Evolutionary conservation across 2,329 filamentous ascomycete species (phyloP).

Genomic region (Trichoderma asperellum): DNA sequence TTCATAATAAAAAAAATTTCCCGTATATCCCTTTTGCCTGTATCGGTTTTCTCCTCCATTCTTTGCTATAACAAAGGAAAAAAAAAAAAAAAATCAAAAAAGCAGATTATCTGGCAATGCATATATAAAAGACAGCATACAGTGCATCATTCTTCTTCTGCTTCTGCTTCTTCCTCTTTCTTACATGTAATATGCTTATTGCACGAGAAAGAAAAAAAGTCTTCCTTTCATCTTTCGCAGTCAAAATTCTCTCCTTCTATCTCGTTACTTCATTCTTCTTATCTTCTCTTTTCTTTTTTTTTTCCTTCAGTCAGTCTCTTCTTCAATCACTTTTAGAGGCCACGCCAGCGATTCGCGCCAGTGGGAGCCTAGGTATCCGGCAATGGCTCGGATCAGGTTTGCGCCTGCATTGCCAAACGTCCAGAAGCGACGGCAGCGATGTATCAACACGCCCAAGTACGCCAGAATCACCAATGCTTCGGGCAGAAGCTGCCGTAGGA

Average conservation of each 20-base stretch:
- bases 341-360: conserved; percentile 43
- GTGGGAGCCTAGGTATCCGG: conserved; percentile 40
- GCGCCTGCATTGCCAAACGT: conserved; percentile 43
- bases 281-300: neutral
- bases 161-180: neutral
- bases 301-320: conserved; percentile 33
- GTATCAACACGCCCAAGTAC: conserved; percentile 55
- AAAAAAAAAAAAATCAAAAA: neutral
- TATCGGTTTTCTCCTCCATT: neutral
- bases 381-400: conserved; percentile 40
- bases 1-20: neutral
- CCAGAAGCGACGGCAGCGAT: conserved; percentile 47
- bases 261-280: neutral
- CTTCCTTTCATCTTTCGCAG: neutral
- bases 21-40: conserved; percentile 1
- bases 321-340: conserved; percentile 41
- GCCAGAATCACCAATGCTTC: conserved; percentile 53
- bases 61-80: neutral
- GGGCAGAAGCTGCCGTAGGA: conserved; percentile 43
- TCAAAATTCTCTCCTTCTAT: neutral
- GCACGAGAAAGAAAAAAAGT: neutral
- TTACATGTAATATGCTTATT: neutral
- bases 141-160: neutral
- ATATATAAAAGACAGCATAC: neutral
- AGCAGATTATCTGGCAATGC: neutral